Evolutionary conservation across 306 rosid species (phyloP).

Genomic region (Cicer yamashitae): DNA sequence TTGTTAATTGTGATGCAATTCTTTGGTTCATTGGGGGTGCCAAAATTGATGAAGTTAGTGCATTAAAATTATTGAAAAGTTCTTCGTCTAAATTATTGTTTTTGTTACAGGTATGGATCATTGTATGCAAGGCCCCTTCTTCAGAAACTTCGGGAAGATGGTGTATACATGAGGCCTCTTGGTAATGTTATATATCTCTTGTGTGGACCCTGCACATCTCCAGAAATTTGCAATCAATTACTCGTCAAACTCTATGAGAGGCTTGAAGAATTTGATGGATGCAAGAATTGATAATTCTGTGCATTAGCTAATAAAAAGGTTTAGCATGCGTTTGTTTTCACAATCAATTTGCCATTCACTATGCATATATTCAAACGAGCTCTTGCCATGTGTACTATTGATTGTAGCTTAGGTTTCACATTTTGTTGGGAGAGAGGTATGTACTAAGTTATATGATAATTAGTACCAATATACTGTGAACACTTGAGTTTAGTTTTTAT

Average conservation of each 20-base stretch:
- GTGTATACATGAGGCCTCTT: slow-evolving; percentile 77
- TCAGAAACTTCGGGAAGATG: slow-evolving; percentile 78
- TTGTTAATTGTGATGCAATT: not conserved
- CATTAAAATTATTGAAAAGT: slow-evolving; percentile 31
- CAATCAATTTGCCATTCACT: too few species aligned
- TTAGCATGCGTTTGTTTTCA: not conserved
- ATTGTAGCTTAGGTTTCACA: slow-evolving; percentile 26
- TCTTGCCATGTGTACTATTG: not conserved
- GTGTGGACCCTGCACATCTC: slow-evolving; percentile 91
- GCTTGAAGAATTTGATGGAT: slow-evolving; percentile 65
- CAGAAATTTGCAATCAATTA: slow-evolving; percentile 69
- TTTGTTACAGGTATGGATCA: slow-evolving; percentile 74
- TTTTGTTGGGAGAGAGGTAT: not conserved
- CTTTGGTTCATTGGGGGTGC: not conserved
- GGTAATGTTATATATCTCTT: slow-evolving; percentile 89
- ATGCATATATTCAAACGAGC: too few species aligned
- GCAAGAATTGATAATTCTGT: slow-evolving; percentile 30
- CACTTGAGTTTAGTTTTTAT: too few species aligned
- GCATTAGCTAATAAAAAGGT: not conserved
- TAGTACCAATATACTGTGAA: not conserved
- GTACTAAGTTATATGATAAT: not conserved
- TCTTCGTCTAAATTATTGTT: slow-evolving; percentile 33
- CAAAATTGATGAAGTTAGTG: not conserved
- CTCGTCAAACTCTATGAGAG: slow-evolving; percentile 66
- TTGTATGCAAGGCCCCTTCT: slow-evolving; percentile 75